These are phyloP conservation scores for Orychophragmus violaceus DNA, from an alignment of 345 rosid genomes.

Conservation along the genomic window DNA sequence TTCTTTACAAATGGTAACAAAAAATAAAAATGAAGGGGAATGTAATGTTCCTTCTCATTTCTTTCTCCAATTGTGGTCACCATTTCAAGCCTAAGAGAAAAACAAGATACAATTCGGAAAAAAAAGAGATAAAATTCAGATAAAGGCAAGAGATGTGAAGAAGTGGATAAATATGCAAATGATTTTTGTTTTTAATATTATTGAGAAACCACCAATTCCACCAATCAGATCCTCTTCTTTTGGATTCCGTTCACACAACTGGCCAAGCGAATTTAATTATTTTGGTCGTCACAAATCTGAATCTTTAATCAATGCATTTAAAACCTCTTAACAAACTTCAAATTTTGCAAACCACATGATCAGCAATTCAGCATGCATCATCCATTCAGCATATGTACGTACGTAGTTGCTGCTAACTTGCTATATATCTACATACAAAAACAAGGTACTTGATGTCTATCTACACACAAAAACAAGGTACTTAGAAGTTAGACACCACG, in stretches of 20 bases:
- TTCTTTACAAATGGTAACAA: too few species aligned
- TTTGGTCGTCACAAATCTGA: slow-evolving; percentile 12
- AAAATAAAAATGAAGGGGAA: too few species aligned
- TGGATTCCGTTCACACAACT: slow-evolving; percentile 28
- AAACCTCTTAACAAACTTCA: not conserved
- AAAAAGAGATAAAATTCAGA: slow-evolving; percentile 5
- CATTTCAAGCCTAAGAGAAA: too few species aligned
- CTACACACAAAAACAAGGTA: not conserved
- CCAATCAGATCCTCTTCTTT: slow-evolving; percentile 8
- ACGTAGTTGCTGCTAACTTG: not conserved
- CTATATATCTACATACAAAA: not conserved
- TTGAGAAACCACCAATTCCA: slow-evolving; percentile 20
- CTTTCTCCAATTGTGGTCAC: too few species aligned
- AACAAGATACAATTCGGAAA: too few species aligned
- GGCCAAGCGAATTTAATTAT: not conserved
- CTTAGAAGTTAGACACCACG: not conserved
- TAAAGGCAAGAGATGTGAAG: slow-evolving; percentile 18
- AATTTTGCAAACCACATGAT: not conserved
- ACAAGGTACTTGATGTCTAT: too few species aligned
- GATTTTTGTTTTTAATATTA: not conserved
- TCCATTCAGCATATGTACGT: not conserved
- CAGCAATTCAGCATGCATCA: slow-evolving; percentile 1
- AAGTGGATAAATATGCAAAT: slow-evolving; percentile 32
- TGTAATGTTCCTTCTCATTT: too few species aligned
- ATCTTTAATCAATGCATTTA: not conserved